Evolutionary conservation across 179 eudicot genomes (phyloP), one percentile per base, ranked within the genome.

Genomic region (Heliamphora pulchella): DNA sequence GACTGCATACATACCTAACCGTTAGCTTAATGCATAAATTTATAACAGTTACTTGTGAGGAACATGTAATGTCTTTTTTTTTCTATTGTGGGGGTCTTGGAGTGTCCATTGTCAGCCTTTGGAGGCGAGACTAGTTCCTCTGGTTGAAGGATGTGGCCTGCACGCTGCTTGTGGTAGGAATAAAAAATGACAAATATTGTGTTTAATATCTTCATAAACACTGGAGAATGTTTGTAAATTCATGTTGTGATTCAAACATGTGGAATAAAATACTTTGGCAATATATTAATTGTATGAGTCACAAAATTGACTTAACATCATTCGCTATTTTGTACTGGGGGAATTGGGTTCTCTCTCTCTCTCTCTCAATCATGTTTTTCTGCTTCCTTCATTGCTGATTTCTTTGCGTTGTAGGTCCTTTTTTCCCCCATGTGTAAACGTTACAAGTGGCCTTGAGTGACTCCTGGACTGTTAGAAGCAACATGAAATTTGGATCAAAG

Each of bases 401-500:
- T 57, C 66, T 69, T 69, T 68, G 8, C 48, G 0, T 31, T 54
- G 44, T 54, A 9, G 22, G 0, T 17, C 53, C 62, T 70, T 83
- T 66, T 54, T 22, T 46, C 50, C 41, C 57, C 72, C 20, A 54
- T 83, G 57, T 62, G 62, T 78, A 82, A 86, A 90, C 87, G 82
- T 86, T 68, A 41, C 31, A 76, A 54, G 63, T 83, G 76, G 78
- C 80, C 75, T 84, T 78, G 84, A 80, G 78, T 83, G 80, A 74
- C 64, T 47, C 22, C 73, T 47, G 22, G 80, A 51, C 78, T 51
- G 63, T 41, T 66, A 41, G 71, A 72, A 67, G 67, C 68, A 87
- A 71, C 75, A 94, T 94, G 98, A 87, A 88, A 85, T 74, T 91
- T 68, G 87, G 75, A 84, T 74, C 88, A 80, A 93, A 88, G 88